Percentiles rank a stretch among this genome's conserved stretches.
These are phyloP conservation scores for Cyberlindnera maritima DNA, from an alignment of 805 yeast species.

Conservation along the genomic window DNA sequence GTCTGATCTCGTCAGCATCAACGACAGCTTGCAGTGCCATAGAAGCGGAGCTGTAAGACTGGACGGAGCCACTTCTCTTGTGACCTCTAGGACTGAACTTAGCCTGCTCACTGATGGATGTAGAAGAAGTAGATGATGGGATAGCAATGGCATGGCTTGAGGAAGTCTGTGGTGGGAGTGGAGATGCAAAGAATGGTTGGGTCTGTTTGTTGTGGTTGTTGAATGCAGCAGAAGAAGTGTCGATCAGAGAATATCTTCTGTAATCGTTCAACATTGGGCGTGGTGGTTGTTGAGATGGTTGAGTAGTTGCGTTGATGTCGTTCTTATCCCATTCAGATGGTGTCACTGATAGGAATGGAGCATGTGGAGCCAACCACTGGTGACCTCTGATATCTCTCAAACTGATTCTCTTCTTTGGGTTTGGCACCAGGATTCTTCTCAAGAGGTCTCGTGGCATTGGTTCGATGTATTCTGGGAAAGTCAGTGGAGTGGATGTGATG, in stretches of 20 bases:
- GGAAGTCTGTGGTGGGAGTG: conserved; percentile 69
- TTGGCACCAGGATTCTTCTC: conserved; percentile 78
- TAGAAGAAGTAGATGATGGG: conserved; percentile 37
- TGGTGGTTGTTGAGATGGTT: conserved; percentile 33
- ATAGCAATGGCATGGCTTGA: conserved; percentile 55
- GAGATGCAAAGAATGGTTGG: conserved; percentile 42
- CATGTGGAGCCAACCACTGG: conserved; percentile 86
- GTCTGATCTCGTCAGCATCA: conserved; percentile 48
- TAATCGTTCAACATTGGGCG: conserved; percentile 23
- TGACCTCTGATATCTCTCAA: conserved; percentile 74
- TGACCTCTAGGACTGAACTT: conserved; percentile 28
- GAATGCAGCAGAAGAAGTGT: conserved; percentile 40
- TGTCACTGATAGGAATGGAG: conserved; percentile 74
- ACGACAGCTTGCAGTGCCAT: conserved; percentile 72
- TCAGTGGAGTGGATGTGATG: conserved; percentile 85
- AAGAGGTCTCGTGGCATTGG: conserved; percentile 90
- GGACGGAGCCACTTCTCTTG: conserved; percentile 37
- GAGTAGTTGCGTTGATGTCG: conserved; percentile 22
- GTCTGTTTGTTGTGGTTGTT: conserved; percentile 29
- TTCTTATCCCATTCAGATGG: conserved; percentile 85
- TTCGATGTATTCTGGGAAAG: conserved; percentile 91
- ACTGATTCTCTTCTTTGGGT: conserved; percentile 73
- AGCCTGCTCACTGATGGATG: conserved; percentile 25
- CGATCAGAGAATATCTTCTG: conserved; percentile 43
- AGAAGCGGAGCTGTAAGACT: conserved; percentile 54